Base-by-base conservation (phyloP, 352 stramenopile genomes). In the Aphanomyces invadans region DNA sequence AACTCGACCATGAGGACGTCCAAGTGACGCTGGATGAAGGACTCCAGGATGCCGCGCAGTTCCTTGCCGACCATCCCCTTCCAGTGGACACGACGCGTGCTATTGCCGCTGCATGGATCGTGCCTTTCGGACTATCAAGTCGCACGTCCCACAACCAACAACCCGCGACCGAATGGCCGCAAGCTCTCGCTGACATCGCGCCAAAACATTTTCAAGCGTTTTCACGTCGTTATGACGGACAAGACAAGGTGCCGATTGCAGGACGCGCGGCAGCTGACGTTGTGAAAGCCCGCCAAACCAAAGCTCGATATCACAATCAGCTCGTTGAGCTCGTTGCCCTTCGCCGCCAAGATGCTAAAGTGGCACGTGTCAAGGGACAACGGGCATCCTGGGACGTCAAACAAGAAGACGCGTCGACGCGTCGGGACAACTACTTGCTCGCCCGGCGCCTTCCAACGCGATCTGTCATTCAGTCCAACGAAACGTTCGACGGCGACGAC, bases 271-370 rank as follows among this genome's bases (percentile, higher is more conserved):
- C 28, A 15, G 59, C 42, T 1, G 9, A 17, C 15, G 5, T 51
- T 4, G 25, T 63, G 9, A 3, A 10, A 51, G 59, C 21, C 19
- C 42, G 59, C 7, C 26, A 39, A 12, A 23, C 9, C 11, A 17
- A n/a, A 28, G 33, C 46, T 10, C 1, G 29, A 5, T 21, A 23
- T 11, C 59, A 65, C 29, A 65, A 65, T 46, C 59, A 65, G n/a
- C 59, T 26, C 29, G 59, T 65, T 4, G 5, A 5, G 25, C 59
- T 42, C 11, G 21, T 29, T 0, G 19, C 9, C 5, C 28, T 65
- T 25, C 46, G 28, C 10, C 42, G 32, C 29, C 4, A 28, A 19
- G 59, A 65, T 56, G 59, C 59, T 9, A 10, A 21, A 29, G n/a
- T 10, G 11, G 59, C 33, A 9, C 15, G 28, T 4, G 19, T n/a